Base-by-base conservation (phyloP, 768 basidiomycete genomes). In the Trametes gibbosa region DNA sequence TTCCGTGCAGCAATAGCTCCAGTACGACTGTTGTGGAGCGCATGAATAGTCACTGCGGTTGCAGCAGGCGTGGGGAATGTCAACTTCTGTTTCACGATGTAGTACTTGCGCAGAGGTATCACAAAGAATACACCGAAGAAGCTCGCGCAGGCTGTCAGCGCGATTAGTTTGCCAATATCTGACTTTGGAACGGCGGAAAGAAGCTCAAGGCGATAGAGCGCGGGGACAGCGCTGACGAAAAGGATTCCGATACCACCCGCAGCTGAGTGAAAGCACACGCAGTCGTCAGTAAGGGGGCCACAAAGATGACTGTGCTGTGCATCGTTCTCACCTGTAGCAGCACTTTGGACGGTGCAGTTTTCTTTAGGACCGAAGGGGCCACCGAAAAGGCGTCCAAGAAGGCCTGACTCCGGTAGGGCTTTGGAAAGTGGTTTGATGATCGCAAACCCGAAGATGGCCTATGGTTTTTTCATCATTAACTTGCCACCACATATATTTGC, bases 111-210 rank as follows among this genome's bases (percentile, higher is more conserved):
- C 37, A 85, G 71, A 1, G 85, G 84, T 56, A 86, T 82, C 53
- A 83, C 83, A 75, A 88, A 87, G 70, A 86, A 84, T 10, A 85
- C 79, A 42, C 83, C 84, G 62, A 84, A 85, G 75, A 85, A 83
- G 40, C 79, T 81, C 48, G 80, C 76, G 59, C 77, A 79, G 10
- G 77, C 70, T 6, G 81, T 81, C 40, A 86, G 75, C 1, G 82
- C 79, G 59, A 85, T 81, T 16, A 86, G 72, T 47, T 75, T 78
- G 2, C 83, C 84, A 48, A 82, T 74, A 57, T 87, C 85, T 27
- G 82, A 63, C 41, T 75, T 56, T 2, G 85, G 84, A 9, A 74
- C 60, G 9, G 68, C 66, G 12, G 77, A 75, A 25, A 85, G 70
- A 5, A 85, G 76, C 23, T 76, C 63, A 7, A 85, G 77, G 23